Percentiles rank a stretch among this genome's conserved stretches.
Evolutionary conservation across 164 flowering plant genomes (phyloP).

Genomic region (Dillenia suffruticosa): DNA sequence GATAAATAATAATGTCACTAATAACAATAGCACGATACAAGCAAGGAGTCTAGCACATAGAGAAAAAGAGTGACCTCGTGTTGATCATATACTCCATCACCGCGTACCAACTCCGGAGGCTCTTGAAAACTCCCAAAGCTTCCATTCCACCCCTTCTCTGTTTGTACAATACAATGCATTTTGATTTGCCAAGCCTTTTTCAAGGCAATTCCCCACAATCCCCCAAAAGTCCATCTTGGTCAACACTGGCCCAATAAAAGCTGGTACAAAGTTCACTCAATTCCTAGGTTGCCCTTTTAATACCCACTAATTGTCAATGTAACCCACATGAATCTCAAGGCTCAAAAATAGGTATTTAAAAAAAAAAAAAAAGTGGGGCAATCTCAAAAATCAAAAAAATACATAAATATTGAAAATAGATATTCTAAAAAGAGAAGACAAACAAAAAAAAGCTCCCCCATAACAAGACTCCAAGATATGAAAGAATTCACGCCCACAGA

Average conservation of each 20-base stretch:
- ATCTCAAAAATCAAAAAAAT: not conserved
- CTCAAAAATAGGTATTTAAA: conserved; percentile 12
- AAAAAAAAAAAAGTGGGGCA: conserved; percentile 1
- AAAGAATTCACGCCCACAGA: not conserved
- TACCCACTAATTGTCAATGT: conserved; percentile 10
- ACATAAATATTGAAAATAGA: conserved; percentile 4
- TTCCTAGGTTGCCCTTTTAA: conserved; percentile 36
- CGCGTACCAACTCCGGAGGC: conserved; percentile 10
- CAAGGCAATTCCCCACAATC: not conserved
- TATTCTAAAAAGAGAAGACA: conserved; percentile 10
- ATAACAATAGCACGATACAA: too few relatives aligned
- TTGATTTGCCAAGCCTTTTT: too few relatives aligned
- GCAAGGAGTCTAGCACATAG: too few relatives aligned
- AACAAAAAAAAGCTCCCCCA: conserved; percentile 23
- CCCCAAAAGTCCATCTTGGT: conserved; percentile 13
- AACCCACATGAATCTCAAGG: conserved; percentile 35
- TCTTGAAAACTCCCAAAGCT: conserved; percentile 1
- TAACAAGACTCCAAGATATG: conserved; percentile 15
- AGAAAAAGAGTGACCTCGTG: conserved; percentile 1
- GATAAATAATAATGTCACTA: too few relatives aligned
- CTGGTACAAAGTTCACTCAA: conserved; percentile 20
- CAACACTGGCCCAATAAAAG: conserved; percentile 27
- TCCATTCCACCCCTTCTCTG: too few relatives aligned
- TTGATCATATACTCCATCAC: not conserved
- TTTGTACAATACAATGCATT: not conserved